A percentile compares a stretch with the other conserved stretches of the same genome.
Evolutionary conservation across 108 stramenopile species (phyloP).

Genomic region (Mayamaea pseudoterrestris): DNA sequence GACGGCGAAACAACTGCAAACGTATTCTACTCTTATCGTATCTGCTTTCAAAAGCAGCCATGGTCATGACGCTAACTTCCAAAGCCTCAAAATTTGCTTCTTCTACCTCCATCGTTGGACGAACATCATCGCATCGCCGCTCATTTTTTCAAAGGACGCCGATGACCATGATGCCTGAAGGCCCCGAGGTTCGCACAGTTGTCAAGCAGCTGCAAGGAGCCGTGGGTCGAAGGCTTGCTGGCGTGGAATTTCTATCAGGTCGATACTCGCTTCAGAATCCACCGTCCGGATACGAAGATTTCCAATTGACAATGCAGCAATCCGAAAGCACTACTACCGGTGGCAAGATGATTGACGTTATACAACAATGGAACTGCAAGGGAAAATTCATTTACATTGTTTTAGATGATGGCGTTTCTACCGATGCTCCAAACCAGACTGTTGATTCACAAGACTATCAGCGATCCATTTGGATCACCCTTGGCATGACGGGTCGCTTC

Average conservation of each 20-base stretch:
- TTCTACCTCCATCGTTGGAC: no score
- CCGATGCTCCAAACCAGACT: no score
- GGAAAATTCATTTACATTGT: slow-evolving; percentile 80
- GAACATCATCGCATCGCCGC: no score
- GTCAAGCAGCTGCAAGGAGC: slow-evolving; percentile 63
- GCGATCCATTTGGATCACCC: slow-evolving; percentile 74
- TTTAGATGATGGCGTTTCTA: slow-evolving; percentile 52
- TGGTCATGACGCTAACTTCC: no score
- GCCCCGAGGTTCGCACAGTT: slow-evolving; percentile 71
- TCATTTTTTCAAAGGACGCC: slow-evolving; percentile 3
- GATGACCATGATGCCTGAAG: slow-evolving; percentile 79
- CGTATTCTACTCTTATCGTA: no score
- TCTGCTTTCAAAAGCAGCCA: no score
- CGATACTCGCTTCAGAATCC: slow-evolving; percentile 34
- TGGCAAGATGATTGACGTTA: slow-evolving; percentile 25
- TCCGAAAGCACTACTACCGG: neutral
- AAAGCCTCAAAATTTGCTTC: no score
- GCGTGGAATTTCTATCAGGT: slow-evolving; percentile 60
- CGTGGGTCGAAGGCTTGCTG: slow-evolving; percentile 48
- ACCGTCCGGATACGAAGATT: slow-evolving; percentile 59
- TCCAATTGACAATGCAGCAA: slow-evolving; percentile 65
- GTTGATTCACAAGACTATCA: slow-evolving; percentile 33
- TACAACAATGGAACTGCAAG: slow-evolving; percentile 59
- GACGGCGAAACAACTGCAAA: no score
- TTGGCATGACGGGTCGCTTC: slow-evolving; percentile 78